A percentile compares a stretch with the other conserved stretches of the same genome.
These are phyloP conservation scores for Candida schatavii DNA, from an alignment of 805 yeast genomes.

Conservation along the genomic window DNA sequence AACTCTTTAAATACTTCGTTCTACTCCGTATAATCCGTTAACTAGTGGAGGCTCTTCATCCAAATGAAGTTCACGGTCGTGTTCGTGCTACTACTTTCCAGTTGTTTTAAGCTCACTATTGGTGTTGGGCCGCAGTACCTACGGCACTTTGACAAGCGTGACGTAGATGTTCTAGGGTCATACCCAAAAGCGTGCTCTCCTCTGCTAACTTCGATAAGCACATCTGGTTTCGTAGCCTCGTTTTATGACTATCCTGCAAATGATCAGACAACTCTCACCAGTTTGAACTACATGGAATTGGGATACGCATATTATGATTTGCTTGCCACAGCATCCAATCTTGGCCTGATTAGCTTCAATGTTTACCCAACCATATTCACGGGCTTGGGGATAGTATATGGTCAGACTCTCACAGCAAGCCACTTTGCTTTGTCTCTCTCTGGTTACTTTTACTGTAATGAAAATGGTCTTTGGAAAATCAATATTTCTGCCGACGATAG, in stretches of 20 bases:
- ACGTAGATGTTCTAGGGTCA: neutral
- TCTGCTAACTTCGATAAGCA: neutral
- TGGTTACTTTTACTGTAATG: constrained; percentile 20
- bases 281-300: neutral
- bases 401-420: neutral
- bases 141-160: too few species aligned
- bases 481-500: constrained; percentile 26
- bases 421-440: constrained; percentile 19
- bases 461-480: constrained; percentile 25
- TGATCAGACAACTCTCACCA: neutral
- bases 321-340: neutral
- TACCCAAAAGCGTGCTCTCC: neutral
- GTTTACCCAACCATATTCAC: neutral
- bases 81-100: too few species aligned
- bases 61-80: too few species aligned
- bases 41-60: too few species aligned
- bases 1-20: too few species aligned
- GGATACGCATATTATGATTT: neutral
- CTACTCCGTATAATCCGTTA: too few species aligned
- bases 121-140: too few species aligned
- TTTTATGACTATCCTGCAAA: neutral
- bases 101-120: too few species aligned
- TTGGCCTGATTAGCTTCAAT: neutral
- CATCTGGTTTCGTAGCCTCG: neutral
- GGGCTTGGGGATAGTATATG: neutral